Base-by-base conservation (phyloP, 2,329 filamentous ascomycete species). In the Sclerotinia subarctica region DNA sequence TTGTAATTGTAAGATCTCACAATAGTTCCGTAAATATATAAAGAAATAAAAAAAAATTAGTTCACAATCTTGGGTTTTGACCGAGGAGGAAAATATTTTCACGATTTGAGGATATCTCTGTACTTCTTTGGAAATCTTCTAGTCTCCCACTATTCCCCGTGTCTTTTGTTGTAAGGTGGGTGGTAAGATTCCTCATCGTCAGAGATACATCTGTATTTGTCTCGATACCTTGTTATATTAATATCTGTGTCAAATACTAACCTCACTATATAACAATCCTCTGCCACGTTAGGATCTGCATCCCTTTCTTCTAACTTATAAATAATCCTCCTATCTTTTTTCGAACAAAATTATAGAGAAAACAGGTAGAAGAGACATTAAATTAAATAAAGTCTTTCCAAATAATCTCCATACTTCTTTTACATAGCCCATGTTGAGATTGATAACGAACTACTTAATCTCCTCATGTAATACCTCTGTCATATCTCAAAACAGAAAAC, bases 141-240 rank as follows among this genome's bases (percentile, higher is more conserved):
- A 38, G 13, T n/a, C 3, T 49, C 10, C 46, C 46, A n/a, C 19
- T 49, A 11, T 49, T 2, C 32, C 7, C 11, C n/a, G 5, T 21
- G 11, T 7, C n/a, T 10, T 56, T 38, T 38, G n/a, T 35, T 13
- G 26, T 35, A 42, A 42, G 13, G 29, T 2, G 29, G 5, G 29
- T 2, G 17, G 6, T 35, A 57, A n/a, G 1, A 59, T 46, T 7
- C 13, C 2, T 6, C 15, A 29, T 8, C 15, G 1, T 5, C 17
- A 13, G 15, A 21, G 56, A 8, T n/a, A 2, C 3, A 11, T 46
- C 17, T 4, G 17, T 29, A 8, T 21, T 59, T 4, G 15, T 0
- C 6, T 46, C 38, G 15, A 15, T 13, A 0, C 1, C n/a, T 17
- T 17, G 3, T 6, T 26, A 5, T 3, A n/a, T n/a, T n/a, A 11